Conservation (phyloP, 2,329 filamentous ascomycete species). For the Cladosporium halotolerans region DNA sequence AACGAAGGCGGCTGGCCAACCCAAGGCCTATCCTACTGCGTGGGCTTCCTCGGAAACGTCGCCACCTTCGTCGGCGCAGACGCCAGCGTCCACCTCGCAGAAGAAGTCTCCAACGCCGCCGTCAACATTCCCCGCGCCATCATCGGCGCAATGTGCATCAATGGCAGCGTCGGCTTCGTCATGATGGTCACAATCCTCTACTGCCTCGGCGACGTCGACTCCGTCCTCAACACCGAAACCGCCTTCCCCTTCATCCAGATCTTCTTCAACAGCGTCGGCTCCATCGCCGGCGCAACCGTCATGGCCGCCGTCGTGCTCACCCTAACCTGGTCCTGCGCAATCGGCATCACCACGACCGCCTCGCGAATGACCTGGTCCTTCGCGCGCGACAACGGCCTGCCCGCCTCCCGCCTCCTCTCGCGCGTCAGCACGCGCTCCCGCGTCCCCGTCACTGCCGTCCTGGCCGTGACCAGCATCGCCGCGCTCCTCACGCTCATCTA, state of each 20-base stretch:
- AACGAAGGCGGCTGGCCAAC: conserved; percentile 31
- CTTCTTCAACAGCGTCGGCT: conserved; percentile 42
- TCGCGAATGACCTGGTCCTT: conserved; percentile 38
- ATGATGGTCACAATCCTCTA: conserved; percentile 42
- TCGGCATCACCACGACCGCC: conserved; percentile 35
- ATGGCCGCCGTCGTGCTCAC: conserved; percentile 41
- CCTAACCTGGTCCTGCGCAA: conserved; percentile 29
- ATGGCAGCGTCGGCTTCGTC: conserved; percentile 42
- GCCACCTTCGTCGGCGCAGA: conserved; percentile 35
- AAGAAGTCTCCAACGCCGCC: conserved; percentile 46
- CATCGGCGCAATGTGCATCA: conserved; percentile 42
- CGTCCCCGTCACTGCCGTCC: conserved; percentile 26
- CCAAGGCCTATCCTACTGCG: conserved; percentile 30
- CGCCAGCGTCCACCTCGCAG: conserved; percentile 43
- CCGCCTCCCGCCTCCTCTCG: conserved; percentile 34
- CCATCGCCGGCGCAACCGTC: conserved; percentile 38
- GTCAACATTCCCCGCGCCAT: conserved; percentile 44
- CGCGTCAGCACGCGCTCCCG: conserved; percentile 23
- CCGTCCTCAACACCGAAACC: conserved; percentile 37
- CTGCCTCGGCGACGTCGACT: conserved; percentile 36
- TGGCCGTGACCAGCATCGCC: conserved; percentile 50
- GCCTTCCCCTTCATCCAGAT: conserved; percentile 48
- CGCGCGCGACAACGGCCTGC: conserved; percentile 37
- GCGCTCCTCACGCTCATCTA: conserved; percentile 37
- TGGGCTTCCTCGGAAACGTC: conserved; percentile 31